Conservation (phyloP, 208 protist genomes). For the Histomonas meleagridis region DNA sequence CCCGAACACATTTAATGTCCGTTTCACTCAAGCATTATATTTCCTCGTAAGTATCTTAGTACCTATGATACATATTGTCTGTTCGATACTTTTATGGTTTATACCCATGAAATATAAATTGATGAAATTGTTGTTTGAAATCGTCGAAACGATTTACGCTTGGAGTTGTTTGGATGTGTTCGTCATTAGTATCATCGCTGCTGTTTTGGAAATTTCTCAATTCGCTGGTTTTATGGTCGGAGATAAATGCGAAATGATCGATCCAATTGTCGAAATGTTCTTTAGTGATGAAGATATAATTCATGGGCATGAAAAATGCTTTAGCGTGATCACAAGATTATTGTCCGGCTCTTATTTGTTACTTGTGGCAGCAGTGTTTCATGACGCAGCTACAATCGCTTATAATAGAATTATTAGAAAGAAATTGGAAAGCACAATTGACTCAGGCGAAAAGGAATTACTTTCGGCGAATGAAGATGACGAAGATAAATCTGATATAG, state of each 20-base stretch:
- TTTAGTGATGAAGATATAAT: background rate
- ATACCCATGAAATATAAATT: slow-evolving; percentile 46
- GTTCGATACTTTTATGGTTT: slow-evolving; percentile 55
- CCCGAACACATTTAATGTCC: slow-evolving; percentile 36
- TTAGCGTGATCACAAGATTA: background rate
- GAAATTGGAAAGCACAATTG: too few species aligned
- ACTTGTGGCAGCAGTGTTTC: background rate
- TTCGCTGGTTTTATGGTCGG: slow-evolving; percentile 73
- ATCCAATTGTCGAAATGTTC: slow-evolving; percentile 48
- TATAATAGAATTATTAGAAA: too few species aligned
- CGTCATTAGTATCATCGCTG: slow-evolving; percentile 65
- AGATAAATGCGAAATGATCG: slow-evolving; percentile 52
- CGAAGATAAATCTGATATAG: too few species aligned
- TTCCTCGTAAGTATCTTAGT: slow-evolving; percentile 51
- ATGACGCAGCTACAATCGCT: background rate
- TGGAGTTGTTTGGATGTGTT: slow-evolving; percentile 74
- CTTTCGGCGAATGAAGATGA: too few species aligned
- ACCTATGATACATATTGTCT: slow-evolving; percentile 53
- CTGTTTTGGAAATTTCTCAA: slow-evolving; percentile 68
- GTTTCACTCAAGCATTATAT: slow-evolving; percentile 50
- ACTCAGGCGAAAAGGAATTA: too few species aligned
- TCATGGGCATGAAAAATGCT: background rate
- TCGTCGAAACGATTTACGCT: slow-evolving; percentile 61
- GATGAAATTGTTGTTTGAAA: background rate
- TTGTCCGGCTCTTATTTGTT: background rate